A percentile compares a stretch with the other conserved stretches of the same genome.
Evolutionary conservation across 2,329 filamentous ascomycete genomes (phyloP).

Genomic region (Fusarium subtropicale): DNA sequence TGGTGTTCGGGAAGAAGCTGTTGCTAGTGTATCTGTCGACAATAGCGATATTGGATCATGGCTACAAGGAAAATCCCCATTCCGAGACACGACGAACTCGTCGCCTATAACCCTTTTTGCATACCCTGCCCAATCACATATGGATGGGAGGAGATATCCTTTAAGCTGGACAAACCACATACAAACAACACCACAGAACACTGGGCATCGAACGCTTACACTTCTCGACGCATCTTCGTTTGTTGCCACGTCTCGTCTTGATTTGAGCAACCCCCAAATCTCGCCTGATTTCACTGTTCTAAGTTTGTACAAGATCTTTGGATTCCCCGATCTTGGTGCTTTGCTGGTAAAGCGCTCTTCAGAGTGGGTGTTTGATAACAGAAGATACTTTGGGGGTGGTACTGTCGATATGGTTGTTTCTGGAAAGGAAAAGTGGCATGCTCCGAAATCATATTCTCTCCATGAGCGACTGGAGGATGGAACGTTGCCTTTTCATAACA

Average conservation of each 20-base stretch:
- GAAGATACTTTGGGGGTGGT: conserved; percentile 91
- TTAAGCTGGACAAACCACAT: conserved; percentile 72
- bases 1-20: conserved; percentile 80
- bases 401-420: conserved; percentile 91
- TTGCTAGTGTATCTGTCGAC: conserved; percentile 72
- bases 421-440: conserved; percentile 84
- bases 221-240: conserved; percentile 87
- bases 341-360: conserved; percentile 82
- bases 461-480: conserved; percentile 92
- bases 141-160: conserved; percentile 84
- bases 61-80: conserved; percentile 60
- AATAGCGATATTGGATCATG: conserved; percentile 74
- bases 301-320: conserved; percentile 98
- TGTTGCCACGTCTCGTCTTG: conserved; percentile 79
- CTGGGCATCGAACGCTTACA: conserved; percentile 64
- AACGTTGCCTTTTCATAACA: conserved; percentile 89
- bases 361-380: conserved; percentile 69
- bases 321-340: conserved; percentile 90
- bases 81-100: conserved; percentile 39
- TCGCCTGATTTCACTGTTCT: conserved; percentile 88
- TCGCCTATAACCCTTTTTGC: conserved; percentile 69
- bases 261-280: conserved; percentile 69
- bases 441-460: conserved; percentile 74
- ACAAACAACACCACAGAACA: conserved; percentile 48
- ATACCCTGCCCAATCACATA: conserved; percentile 92